A percentile compares a stretch with the other conserved stretches of the same genome.
Evolutionary conservation across 2,329 filamentous ascomycete species (phyloP).

Genomic region (Aspergillus amoenus): DNA sequence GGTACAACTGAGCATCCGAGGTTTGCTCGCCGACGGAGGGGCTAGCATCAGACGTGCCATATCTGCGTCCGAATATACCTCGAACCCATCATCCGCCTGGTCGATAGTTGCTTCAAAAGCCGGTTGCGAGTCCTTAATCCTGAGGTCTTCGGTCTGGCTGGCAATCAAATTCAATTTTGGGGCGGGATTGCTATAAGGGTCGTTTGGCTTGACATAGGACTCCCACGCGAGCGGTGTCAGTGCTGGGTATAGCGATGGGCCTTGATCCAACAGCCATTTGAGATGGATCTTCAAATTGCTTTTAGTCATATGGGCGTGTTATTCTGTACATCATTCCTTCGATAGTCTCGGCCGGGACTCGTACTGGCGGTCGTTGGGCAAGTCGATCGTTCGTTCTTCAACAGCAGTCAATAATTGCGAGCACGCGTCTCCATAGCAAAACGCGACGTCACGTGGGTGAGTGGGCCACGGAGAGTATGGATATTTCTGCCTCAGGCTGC

Average conservation of each 20-base stretch:
- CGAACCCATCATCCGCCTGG: constrained; percentile 24
- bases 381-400: not conserved
- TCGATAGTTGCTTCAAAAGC: constrained; percentile 7
- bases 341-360: not conserved
- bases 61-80: constrained; percentile 27
- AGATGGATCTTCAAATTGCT: constrained; percentile 48
- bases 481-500: not conserved
- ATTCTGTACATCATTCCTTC: constrained; percentile 27
- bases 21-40: constrained; percentile 40
- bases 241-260: constrained; percentile 33
- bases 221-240: constrained; percentile 30
- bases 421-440: constrained; percentile 18
- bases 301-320: constrained; percentile 48
- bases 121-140: constrained; percentile 15
- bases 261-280: constrained; percentile 47
- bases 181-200: constrained; percentile 2
- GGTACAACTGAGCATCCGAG: constrained; percentile 38
- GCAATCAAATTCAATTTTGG: constrained; percentile 6
- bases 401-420: not conserved
- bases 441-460: constrained; percentile 25
- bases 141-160: constrained; percentile 7
- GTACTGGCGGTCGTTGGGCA: constrained; percentile 6
- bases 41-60: constrained; percentile 48
- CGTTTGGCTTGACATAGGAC: constrained; percentile 16
- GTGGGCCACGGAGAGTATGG: not conserved